Evolutionary conservation across 192 early-diverging fungal genomes (phyloP).

Genomic region (Coemansia javaensis): DNA sequence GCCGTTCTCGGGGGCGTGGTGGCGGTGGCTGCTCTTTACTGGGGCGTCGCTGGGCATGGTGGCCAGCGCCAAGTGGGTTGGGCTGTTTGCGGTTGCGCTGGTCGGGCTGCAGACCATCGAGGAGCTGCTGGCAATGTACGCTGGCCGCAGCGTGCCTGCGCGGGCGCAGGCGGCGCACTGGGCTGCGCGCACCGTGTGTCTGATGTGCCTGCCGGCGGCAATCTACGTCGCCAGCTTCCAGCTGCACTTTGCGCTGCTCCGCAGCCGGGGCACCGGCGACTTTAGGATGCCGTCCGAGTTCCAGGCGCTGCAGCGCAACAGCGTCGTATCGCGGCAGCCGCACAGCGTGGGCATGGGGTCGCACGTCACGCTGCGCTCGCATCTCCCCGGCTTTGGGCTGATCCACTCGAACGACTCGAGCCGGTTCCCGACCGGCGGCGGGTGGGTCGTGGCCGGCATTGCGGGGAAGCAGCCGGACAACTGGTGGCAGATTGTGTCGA

Average conservation of each 20-base stretch:
- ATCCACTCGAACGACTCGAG: constrained; percentile 19
- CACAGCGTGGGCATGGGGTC: constrained; percentile 24
- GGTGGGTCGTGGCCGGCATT: constrained; percentile 18
- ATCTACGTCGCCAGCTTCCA: constrained; percentile 84
- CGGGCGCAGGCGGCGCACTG: constrained; percentile 68
- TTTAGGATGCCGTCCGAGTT: constrained; percentile 85
- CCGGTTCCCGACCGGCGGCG: constrained; percentile 6
- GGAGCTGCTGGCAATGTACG: constrained; percentile 81
- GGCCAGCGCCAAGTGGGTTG: constrained; percentile 93
- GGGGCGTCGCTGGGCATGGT: constrained; percentile 62
- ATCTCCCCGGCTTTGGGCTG: constrained; percentile 30
- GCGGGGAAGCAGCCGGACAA: constrained; percentile 25
- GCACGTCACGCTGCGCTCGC: constrained; percentile 25
- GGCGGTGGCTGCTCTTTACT: constrained; percentile 56
- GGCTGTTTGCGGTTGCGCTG: constrained; percentile 79
- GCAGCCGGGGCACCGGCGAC: constrained; percentile 81
- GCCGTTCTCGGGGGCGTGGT: constrained; percentile 63
- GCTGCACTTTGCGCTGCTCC: constrained; percentile 82
- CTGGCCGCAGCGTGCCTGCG: constrained; percentile 58
- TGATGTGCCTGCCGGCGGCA: constrained; percentile 70
- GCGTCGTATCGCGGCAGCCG: constrained; percentile 50
- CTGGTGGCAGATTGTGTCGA: constrained; percentile 27
- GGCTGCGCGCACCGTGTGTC: constrained; percentile 67
- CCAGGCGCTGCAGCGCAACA: constrained; percentile 78
- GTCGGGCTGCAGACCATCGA: constrained; percentile 86